These are phyloP conservation scores for Neofusicoccum kwambonambiense DNA, from an alignment of 2,329 filamentous ascomycete genomes.

Conservation along the genomic window DNA sequence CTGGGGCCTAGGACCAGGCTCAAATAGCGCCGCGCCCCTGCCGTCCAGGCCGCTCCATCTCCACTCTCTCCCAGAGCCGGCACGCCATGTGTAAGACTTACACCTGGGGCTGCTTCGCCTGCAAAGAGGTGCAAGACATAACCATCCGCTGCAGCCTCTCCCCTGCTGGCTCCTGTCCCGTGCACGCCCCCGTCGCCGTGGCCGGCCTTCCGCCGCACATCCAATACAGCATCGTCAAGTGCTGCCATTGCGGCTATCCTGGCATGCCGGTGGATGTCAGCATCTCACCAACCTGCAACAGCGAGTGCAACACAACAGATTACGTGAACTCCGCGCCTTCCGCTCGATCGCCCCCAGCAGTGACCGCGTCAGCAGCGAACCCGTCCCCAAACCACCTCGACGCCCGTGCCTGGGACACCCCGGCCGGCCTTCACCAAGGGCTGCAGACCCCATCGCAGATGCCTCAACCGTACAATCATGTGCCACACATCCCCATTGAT, in stretches of 20 bases:
- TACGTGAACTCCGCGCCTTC: not conserved
- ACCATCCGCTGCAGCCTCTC: not conserved
- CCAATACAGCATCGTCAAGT: not conserved
- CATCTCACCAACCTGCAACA: not conserved
- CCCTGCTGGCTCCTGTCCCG: not conserved
- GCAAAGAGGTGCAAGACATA: not conserved
- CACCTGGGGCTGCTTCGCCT: slow-evolving; percentile 1
- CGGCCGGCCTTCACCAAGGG: not conserved
- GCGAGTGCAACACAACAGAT: not conserved
- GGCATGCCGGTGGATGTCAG: not conserved
- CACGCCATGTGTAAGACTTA: slow-evolving; percentile 3
- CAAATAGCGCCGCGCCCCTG: not conserved
- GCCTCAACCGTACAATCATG: not conserved
- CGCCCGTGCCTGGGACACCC: not conserved
- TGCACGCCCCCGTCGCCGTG: not conserved
- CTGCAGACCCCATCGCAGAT: not conserved
- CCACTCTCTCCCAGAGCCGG: not conserved
- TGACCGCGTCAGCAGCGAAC: too few species aligned
- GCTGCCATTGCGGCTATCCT: not conserved
- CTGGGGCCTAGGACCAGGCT: not conserved
- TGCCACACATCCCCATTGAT: not conserved
- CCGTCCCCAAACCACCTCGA: not conserved
- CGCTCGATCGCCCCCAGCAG: not conserved
- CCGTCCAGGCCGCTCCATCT: not conserved
- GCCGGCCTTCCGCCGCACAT: not conserved